Evolutionary conservation across 1,139 yeast genomes (phyloP).

Genomic region (Candida sojae): DNA sequence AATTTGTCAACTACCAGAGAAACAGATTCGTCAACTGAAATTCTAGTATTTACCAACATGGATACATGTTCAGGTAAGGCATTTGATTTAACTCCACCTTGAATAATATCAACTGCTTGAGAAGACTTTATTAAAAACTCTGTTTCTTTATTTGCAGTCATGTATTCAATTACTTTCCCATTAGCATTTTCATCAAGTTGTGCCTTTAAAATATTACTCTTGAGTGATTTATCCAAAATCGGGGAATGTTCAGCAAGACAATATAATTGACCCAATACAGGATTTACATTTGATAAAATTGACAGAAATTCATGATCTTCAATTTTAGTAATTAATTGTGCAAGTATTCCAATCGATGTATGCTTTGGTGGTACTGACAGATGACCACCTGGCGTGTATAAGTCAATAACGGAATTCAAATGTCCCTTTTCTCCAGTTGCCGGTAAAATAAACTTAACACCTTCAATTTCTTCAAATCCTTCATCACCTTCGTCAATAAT

Average conservation of each 20-base stretch:
- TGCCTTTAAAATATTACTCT: conserved; percentile 42
- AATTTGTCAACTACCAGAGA: conserved; percentile 41
- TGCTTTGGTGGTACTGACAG: conserved; percentile 51
- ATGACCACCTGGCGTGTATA: conserved; percentile 51
- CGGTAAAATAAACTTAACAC: conserved; percentile 55
- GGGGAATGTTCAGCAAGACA: conserved; percentile 46
- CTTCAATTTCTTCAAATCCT: conserved; percentile 37
- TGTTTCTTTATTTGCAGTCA: conserved; percentile 19
- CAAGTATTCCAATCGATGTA: conserved; percentile 48
- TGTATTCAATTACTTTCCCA: conserved; percentile 36
- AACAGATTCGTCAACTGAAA: conserved; percentile 46
- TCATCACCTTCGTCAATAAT: conserved; percentile 49
- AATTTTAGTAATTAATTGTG: conserved; percentile 37
- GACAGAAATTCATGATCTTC: conserved; percentile 38
- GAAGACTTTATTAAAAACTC: conserved; percentile 59
- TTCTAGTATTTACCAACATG: conserved; percentile 58
- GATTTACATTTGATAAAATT: conserved; percentile 40
- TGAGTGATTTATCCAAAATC: conserved; percentile 28
- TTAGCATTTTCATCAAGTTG: conserved; percentile 44
- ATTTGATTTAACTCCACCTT: conserved; percentile 72
- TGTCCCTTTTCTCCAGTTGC: conserved; percentile 53
- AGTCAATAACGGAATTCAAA: conserved; percentile 36
- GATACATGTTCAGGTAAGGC: conserved; percentile 73
- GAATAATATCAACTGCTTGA: conserved; percentile 66
- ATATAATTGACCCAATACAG: conserved; percentile 40